Evolutionary conservation across 139 green algal genomes (phyloP), one percentile per base, ranked within the genome.

Genomic region (Deuterostichococcus epilithicus): DNA sequence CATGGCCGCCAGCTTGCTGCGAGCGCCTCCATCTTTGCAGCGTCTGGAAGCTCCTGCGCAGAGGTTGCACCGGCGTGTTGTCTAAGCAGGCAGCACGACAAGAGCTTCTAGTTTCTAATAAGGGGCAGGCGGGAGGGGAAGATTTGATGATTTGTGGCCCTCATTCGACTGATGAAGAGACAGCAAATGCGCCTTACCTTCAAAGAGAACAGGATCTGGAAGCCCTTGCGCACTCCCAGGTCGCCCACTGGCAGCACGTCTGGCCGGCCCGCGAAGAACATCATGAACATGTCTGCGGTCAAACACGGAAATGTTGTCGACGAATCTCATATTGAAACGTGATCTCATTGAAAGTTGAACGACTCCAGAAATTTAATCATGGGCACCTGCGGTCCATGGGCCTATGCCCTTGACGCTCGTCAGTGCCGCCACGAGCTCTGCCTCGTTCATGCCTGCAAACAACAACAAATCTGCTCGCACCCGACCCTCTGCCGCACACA

Each of bases 221-320:
- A 81, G 28, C 87, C 88, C 44, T 86, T 85, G 2, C 85, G 68
- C 28, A 92, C 85, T 0, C 81, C 88, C 52, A 92, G 75, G 76
- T 92, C 88, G 1, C 87, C 83, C 8, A 87, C 72, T 3, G 88
- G 88, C 60, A 92, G 80, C 32, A 90, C 68, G 70, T 92, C 83
- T 3, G 85, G 81, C 58, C 75, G 72, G 30, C 86, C 87, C 39
- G 85, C 75, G 32, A 85, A 78, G 72, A 91, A 91, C 74, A 91
- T 88, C 37, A 42, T 38, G 39, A 86, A 84, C 78, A 88, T 86
- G 66, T 87, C 76, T 26, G 80, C 76, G 23, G 32, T 75, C 77
- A 71, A 82, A 1, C 42, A n/a, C n/a, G n/a, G n/a, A n/a, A n/a
- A n/a, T n/a, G n/a, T n/a, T n/a, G n/a, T n/a, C n/a, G n/a, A n/a